Conservation (phyloP, 2,329 filamentous ascomycete species). For the Xylariaceae sp. region DNA sequence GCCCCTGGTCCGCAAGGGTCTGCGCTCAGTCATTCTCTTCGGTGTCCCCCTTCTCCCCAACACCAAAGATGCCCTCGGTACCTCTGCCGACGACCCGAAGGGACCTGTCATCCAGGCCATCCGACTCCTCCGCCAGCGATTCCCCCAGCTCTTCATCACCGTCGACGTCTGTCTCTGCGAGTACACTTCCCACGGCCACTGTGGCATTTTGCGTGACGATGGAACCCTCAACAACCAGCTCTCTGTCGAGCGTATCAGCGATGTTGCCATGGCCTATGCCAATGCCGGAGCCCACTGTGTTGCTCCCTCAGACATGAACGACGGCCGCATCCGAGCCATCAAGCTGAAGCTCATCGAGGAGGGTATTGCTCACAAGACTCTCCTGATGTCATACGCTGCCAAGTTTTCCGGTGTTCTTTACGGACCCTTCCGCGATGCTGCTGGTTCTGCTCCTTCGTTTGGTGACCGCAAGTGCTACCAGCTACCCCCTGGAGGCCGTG, state of each 20-base stretch:
- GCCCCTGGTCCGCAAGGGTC: constrained; percentile 82
- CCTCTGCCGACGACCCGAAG: constrained; percentile 85
- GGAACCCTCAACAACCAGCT: constrained; percentile 89
- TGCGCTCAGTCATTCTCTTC: constrained; percentile 92
- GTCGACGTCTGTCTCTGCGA: constrained; percentile 97
- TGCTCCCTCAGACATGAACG: constrained; percentile 98
- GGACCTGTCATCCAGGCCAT: constrained; percentile 90
- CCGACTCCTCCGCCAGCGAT: constrained; percentile 76
- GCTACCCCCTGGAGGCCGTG: constrained; percentile 86
- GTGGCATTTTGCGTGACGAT: constrained; percentile 91
- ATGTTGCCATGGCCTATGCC: constrained; percentile 98
- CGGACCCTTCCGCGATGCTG: constrained; percentile 94
- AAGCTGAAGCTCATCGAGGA: constrained; percentile 97
- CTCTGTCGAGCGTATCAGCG: constrained; percentile 90
- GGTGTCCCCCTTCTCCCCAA: constrained; percentile 81
- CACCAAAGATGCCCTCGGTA: constrained; percentile 88
- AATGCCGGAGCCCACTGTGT: constrained; percentile 94
- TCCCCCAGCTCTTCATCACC: constrained; percentile 87
- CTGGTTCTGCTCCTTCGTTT: constrained; percentile 85
- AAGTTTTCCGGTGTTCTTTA: constrained; percentile 98
- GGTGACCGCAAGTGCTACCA: constrained; percentile 97
- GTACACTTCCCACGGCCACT: constrained; percentile 97
- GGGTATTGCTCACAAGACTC: constrained; percentile 84
- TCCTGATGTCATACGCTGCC: constrained; percentile 96
- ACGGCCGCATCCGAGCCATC: constrained; percentile 93